Conservation (phyloP, 2,329 filamentous ascomycete genomes). For the Apiospora koreana region DNA sequence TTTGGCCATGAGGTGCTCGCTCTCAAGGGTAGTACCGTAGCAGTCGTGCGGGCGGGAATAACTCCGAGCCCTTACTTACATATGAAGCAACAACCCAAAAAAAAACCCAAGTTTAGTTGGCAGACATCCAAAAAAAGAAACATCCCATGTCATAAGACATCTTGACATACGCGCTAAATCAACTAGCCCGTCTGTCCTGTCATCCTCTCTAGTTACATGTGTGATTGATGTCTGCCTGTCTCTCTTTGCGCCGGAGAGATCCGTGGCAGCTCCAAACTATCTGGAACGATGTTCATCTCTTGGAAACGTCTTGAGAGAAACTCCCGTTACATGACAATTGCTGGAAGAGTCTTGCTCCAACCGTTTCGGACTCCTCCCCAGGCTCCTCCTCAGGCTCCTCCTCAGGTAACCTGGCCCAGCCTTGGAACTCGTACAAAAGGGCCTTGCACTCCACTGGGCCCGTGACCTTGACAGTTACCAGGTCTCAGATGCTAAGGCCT, state of each 20-base stretch:
- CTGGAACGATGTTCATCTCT: background rate
- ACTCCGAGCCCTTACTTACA: too few species aligned
- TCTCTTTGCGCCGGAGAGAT: background rate
- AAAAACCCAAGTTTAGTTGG: background rate
- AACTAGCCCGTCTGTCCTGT: background rate
- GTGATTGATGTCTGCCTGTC: too few species aligned
- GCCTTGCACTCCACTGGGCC: background rate
- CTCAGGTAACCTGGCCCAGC: background rate
- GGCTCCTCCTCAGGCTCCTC: background rate
- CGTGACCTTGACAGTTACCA: background rate
- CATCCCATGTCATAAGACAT: background rate
- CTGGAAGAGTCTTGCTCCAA: background rate
- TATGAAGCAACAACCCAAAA: too few species aligned
- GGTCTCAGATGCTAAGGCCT: background rate
- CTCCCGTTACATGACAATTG: background rate
- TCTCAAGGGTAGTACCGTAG: too few species aligned
- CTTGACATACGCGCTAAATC: background rate
- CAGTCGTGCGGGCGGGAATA: too few species aligned
- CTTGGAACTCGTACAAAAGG: background rate
- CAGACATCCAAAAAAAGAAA: background rate
- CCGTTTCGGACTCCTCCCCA: background rate
- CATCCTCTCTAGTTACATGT: background rate
- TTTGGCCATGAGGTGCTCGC: too few species aligned
- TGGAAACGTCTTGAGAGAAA: constrained; percentile 1
- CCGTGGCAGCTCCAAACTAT: background rate